Evolutionary conservation across 2,329 filamentous ascomycete genomes (phyloP).

Genomic region (Colletotrichum siamense): DNA sequence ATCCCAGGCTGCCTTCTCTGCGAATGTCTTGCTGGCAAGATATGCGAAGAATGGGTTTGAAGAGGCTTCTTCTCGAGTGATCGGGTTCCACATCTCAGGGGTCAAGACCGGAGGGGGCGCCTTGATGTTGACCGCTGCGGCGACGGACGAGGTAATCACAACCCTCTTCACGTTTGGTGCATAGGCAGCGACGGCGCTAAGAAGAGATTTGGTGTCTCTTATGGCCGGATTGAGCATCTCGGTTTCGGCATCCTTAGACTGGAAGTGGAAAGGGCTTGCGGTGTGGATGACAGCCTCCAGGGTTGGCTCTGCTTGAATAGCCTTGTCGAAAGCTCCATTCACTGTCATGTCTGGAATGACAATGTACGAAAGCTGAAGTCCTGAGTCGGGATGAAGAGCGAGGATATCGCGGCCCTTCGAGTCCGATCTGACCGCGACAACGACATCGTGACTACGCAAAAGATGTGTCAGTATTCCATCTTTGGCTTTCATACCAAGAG

Average conservation of each 20-base stretch:
- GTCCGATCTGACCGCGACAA: not conserved
- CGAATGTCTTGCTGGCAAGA: not conserved
- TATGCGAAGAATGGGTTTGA: not conserved
- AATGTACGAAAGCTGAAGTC: not conserved
- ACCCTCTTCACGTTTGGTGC: not conserved
- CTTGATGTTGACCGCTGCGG: not conserved
- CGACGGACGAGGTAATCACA: not conserved
- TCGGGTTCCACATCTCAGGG: not conserved
- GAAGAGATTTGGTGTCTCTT: not conserved
- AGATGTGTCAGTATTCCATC: not conserved
- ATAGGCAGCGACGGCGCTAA: not conserved
- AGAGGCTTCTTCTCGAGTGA: not conserved
- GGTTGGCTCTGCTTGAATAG: not conserved
- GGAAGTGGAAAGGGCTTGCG: not conserved
- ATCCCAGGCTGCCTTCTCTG: not conserved
- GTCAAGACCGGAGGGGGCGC: not conserved
- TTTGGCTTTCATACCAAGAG: not conserved
- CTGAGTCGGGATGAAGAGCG: not conserved
- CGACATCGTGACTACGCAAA: not conserved
- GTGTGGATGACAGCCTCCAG: not conserved
- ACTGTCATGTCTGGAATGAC: not conserved
- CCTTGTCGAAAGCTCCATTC: not conserved
- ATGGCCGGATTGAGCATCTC: not conserved
- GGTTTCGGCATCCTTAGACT: not conserved
- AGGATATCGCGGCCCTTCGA: not conserved